Percentiles rank a stretch among this genome's conserved stretches.
These are phyloP conservation scores for Phytopythium helicoides DNA, from an alignment of 352 stramenopile species.

Conservation along the genomic window DNA sequence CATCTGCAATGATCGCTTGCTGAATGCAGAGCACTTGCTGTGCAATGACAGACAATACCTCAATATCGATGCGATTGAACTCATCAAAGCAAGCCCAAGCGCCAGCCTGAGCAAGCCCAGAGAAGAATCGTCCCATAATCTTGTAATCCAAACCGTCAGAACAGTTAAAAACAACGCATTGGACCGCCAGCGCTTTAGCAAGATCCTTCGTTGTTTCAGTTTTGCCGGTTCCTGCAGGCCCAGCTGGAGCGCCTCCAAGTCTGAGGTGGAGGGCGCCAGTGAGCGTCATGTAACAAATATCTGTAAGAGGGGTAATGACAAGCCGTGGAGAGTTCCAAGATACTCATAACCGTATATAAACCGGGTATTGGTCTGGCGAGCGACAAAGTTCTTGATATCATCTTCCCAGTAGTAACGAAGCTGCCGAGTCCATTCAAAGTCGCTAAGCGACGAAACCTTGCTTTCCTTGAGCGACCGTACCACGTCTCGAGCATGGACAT, in stretches of 20 bases:
- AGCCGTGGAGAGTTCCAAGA: conserved; percentile 80
- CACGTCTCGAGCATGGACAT: conserved; percentile 90
- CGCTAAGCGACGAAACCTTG: conserved; percentile 71
- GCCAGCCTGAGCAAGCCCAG: conserved; percentile 89
- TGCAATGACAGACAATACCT: conserved; percentile 95
- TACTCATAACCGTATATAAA: conserved; percentile 89
- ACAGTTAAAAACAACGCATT: conserved; percentile 96
- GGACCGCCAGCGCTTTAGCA: conserved; percentile 91
- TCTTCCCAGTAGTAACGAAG: conserved; percentile 89
- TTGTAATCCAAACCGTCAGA: conserved; percentile 95
- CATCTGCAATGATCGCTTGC: conserved; percentile 89
- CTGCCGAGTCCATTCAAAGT: conserved; percentile 92
- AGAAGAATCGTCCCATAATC: conserved; percentile 97
- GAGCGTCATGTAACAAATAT: conserved; percentile 94
- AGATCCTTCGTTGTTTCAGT: conserved; percentile 95
- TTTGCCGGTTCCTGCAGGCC: conserved; percentile 93
- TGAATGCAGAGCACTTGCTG: conserved; percentile 95
- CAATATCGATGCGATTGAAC: conserved; percentile 96
- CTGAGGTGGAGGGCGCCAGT: conserved; percentile 93
- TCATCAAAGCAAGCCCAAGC: conserved; percentile 96
- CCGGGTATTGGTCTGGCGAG: conserved; percentile 75
- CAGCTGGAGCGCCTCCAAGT: conserved; percentile 90
- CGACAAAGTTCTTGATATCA: conserved; percentile 85
- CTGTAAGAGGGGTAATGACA: conserved; percentile 82
- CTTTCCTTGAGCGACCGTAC: conserved; percentile 81